Base-by-base conservation (phyloP, 495 filamentous ascomycete species). In the Physcia stellaris region DNA sequence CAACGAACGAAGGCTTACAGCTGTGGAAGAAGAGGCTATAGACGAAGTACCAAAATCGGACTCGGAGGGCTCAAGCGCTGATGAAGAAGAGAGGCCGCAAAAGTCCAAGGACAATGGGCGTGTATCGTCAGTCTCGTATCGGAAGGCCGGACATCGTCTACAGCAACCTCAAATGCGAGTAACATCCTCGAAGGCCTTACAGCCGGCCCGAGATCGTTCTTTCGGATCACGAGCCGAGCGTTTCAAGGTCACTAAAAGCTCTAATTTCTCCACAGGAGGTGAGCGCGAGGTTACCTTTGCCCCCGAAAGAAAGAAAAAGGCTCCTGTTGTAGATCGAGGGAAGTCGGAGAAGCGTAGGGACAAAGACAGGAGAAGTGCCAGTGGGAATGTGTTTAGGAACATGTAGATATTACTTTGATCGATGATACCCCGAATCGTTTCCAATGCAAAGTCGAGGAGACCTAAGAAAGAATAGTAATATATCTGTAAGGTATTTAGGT, bases 201-300 rank as follows among this genome's bases (percentile, higher is more conserved):
- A 54, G 44, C 62, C 59, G 29, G 50, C 53, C 19, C 61, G 61
- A 24, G 73, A 79, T 37, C 56, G 62, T 11, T 79, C 83, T 4
- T 80, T 96, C 38, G 86, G 80, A 5, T 73, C 81, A 0, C 73
- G 84, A 21, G 67, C 68, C 1, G 64, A 71, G 28, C 62, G 63
- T 23, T 62, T 69, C 50, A 66, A 62, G 29, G 43, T 38, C 10
- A 51, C 53, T 0, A 71, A 68, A 32, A 50, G 63, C 24, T 59
- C 53, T 21, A 58, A 56, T 3, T 63, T 66, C 28, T 72, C 73
- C 15, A 71, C 80, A 2, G 74, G 83, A 18, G 90, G 92, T 7
- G 92, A 95, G 57, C 70, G 79, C 50, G 75, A 90, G 55, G 63
- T 96, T 35, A 84, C 84, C 15, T 96, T 95, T 63, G 75, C 76